Base-by-base conservation (phyloP, 495 filamentous ascomycete species). In the Achaetomiella virescens region DNA sequence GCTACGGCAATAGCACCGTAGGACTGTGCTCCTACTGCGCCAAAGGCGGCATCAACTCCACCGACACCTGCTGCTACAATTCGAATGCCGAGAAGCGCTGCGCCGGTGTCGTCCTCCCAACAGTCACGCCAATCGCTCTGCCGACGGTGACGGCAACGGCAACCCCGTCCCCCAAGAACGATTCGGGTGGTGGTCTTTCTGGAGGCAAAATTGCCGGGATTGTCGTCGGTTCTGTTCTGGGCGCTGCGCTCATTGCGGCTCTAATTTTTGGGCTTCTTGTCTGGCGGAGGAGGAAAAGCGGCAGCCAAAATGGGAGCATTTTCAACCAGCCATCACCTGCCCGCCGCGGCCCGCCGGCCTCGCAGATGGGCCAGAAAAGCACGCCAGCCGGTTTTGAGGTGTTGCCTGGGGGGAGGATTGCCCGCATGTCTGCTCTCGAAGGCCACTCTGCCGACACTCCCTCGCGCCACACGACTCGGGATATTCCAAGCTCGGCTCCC, bases 341-440 rank as follows among this genome's bases (percentile, higher is more conserved):
- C 44, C 81, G 90, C 45, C 83, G 78, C 52, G 77, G 75, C 25
- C 69, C 66, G 31, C 60, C 70, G 10, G 64, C 69, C n/a, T 36
- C 54, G 10, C 68, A 66, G 42, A 60, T 66, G 55, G 63, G 70
- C 6, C 66, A 69, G 9, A 59, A 58, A 11, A 61, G 69, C 18
- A 64, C 78, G 29, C 80, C 83, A 14, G 74, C 79, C 52, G 83
- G 81, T 33, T 88, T 86, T 58, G 86, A 89, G 57, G 77, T 87
- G 29, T 79, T 92, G 22, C 87, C 91, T 36, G 92, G 91, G 29
- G 91, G 90, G 35, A 84, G 95, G 41, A 91, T 99, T 45, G 87
- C 93, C 9, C 83, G 95, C 35, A 97, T 99, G 95, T 91, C 92
- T 29, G 95, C 95, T 12, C 73, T 99, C 33, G 91, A 97, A 67